Percentiles rank a stretch among this genome's conserved stretches.
Conservation (phyloP, 2,329 filamentous ascomycete species). For the Amphichorda felina region DNA sequence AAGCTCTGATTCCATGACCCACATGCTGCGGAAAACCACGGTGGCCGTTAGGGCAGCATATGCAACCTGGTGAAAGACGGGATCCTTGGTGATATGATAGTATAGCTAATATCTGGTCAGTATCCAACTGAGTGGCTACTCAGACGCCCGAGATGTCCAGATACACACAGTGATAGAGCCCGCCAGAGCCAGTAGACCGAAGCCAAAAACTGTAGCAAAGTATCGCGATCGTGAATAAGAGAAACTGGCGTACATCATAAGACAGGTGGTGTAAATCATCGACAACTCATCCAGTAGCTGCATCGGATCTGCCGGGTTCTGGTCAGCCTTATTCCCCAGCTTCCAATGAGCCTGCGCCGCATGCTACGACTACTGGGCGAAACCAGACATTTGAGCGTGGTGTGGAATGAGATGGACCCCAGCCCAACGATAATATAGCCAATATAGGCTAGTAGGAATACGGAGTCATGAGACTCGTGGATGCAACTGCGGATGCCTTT, state of each 20-base stretch:
- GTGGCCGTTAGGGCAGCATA: conserved; percentile 62
- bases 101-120: conserved; percentile 18
- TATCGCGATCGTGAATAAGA: conserved; percentile 47
- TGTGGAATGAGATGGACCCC: conserved; percentile 45
- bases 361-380: too few species aligned
- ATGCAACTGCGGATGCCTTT: conserved; percentile 66
- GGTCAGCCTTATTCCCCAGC: neutral
- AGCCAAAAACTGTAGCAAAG: conserved; percentile 41
- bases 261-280: conserved; percentile 48
- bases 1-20: conserved; percentile 50
- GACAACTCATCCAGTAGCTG: conserved; percentile 48
- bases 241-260: conserved; percentile 56
- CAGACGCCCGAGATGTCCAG: neutral
- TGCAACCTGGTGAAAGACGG: conserved; percentile 70
- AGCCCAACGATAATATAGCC: conserved; percentile 42
- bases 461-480: conserved; percentile 57
- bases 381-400: conserved; percentile 39
- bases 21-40: conserved; percentile 63
- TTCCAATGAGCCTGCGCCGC: too few species aligned
- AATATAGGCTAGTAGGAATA: conserved; percentile 56
- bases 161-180: conserved; percentile 59
- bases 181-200: conserved; percentile 42
- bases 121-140: too few species aligned
- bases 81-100: conserved; percentile 75
- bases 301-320: conserved; percentile 35